Conservation (phyloP, 768 basidiomycete species). For the Boletus rubropictus region DNA sequence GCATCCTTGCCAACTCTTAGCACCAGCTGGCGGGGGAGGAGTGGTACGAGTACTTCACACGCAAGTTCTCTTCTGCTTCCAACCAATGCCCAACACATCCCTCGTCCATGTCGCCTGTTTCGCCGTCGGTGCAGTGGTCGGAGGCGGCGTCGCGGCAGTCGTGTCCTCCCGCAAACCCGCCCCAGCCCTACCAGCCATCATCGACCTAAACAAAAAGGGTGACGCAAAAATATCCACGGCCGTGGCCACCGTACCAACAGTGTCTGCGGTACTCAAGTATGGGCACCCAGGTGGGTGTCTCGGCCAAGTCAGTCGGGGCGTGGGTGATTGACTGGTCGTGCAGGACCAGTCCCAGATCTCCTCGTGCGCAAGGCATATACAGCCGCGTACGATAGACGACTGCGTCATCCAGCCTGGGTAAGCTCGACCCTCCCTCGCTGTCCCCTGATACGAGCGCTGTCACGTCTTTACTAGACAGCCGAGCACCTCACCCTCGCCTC, state of each 20-base stretch:
- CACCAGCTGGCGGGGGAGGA: too few relatives aligned
- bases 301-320: neutral
- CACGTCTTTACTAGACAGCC: conserved; percentile 59
- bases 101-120: conserved; percentile 68
- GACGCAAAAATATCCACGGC: conserved; percentile 37
- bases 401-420: conserved; percentile 94
- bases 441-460: neutral
- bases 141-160: conserved; percentile 63
- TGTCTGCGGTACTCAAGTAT: conserved; percentile 47
- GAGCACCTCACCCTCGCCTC: conserved; percentile 86
- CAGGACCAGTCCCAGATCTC: conserved; percentile 80
- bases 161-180: conserved; percentile 33
- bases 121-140: conserved; percentile 75
- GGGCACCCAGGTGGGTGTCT: conserved; percentile 19
- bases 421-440: conserved; percentile 8
- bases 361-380: conserved; percentile 80
- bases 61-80: neutral
- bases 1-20: too few relatives aligned
- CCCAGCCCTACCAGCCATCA: conserved; percentile 27
- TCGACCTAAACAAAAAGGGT: conserved; percentile 44
- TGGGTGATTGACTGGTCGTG: conserved; percentile 5
- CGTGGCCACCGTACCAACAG: conserved; percentile 12
- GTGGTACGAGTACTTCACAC: too few relatives aligned
- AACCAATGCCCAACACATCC: conserved; percentile 42
- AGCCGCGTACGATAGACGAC: conserved; percentile 82